Base-by-base conservation (phyloP, 108 stramenopile genomes). In the Aurantiochytrium sp. region DNA sequence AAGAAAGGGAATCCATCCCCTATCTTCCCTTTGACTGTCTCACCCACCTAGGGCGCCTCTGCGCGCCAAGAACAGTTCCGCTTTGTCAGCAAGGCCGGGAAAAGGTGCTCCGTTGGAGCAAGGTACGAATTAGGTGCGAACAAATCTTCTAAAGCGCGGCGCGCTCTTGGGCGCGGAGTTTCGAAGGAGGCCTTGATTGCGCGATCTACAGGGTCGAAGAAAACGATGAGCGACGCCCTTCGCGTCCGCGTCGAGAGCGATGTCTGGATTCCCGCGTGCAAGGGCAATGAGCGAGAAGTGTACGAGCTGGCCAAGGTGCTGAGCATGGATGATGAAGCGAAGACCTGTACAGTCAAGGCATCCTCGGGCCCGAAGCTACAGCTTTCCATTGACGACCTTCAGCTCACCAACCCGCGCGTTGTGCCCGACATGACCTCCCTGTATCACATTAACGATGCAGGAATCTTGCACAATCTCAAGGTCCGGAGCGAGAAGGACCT, bases 391-490 rank as follows among this genome's bases (percentile, higher is more conserved):
- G 51, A 83, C n/a, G 49, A 83, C n/a, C 25, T 83, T 6, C 76
- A 83, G 76, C 51, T 83, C 19, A 83, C 76, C 49, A 83, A 83
- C 76, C 76, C 76, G 51, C 76, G 87, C n/a, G 89, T 89, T 12
- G 73, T 69, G 6, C 58, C 57, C 18, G 90, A 91, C 76, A 89
- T 91, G 88, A 91, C 90, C 5, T 76, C 88, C 5, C 59, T 91
- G 10, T 76, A 73, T 25, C 90, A 91, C 60, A 55, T 91, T 4
- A 88, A 91, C 88, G 90, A 91, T 47, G 60, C 90, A n/a, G 90
- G 89, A 21, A 91, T 91, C 44, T 64, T 91, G 25, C 57, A 58
- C 72, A 91, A 91, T 4, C 64, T 91, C n/a, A 83, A 83, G 76
- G n/a, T 47, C 10, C 45, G 76, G 18, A 47, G 44, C 58, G 87